Evolutionary conservation across 139 green algal genomes (phyloP).

Genomic region (Coccomyxa sp.): DNA sequence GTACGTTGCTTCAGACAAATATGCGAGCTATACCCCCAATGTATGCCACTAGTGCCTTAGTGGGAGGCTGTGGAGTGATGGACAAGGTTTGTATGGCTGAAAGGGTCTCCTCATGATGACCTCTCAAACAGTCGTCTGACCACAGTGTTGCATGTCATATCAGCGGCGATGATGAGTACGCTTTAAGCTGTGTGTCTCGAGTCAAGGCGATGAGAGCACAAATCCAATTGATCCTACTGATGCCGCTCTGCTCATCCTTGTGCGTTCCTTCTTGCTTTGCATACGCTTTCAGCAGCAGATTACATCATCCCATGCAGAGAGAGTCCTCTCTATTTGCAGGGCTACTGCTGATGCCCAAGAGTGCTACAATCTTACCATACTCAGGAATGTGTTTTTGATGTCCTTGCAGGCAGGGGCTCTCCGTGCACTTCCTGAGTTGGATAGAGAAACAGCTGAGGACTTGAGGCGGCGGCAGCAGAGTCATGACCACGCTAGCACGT

Average conservation of each 20-base stretch:
- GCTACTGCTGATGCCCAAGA: no score
- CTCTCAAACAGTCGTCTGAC: neutral
- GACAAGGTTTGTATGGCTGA: neutral
- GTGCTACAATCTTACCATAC: no score
- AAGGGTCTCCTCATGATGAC: neutral
- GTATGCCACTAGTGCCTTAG: neutral
- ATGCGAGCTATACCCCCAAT: neutral
- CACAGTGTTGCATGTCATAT: neutral
- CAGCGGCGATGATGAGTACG: neutral
- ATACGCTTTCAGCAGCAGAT: no score
- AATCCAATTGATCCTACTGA: conserved; percentile 13
- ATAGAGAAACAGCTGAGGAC: conserved; percentile 12
- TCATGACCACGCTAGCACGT: no score
- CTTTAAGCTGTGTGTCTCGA: neutral
- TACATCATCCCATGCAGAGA: no score
- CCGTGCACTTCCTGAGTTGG: conserved; percentile 8
- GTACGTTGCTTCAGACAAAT: conserved; percentile 3
- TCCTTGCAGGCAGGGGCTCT: conserved; percentile 7
- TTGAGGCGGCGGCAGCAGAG: conserved; percentile 6
- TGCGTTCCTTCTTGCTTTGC: no score
- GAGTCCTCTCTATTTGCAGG: no score
- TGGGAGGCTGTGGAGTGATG: neutral
- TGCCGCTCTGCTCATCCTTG: neutral
- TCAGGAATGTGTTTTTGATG: no score
- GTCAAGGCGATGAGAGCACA: neutral